Percentiles rank a stretch among this genome's conserved stretches.
Evolutionary conservation across 331 rosid species (phyloP).

Genomic region (Erythrophleum ivorense): DNA sequence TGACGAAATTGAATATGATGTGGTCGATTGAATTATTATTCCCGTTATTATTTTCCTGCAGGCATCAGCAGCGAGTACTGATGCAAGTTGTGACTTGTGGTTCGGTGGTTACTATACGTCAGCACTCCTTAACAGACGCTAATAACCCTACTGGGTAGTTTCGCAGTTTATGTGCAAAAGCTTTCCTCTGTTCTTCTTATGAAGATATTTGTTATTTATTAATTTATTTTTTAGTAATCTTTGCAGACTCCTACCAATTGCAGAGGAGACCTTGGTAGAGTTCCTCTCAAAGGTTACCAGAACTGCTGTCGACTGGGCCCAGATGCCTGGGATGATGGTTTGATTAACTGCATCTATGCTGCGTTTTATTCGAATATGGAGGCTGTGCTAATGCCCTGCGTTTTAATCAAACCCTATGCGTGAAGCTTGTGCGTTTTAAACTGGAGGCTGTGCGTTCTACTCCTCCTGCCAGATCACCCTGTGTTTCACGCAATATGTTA

Average conservation of each 20-base stretch:
- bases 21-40: constrained; percentile 6
- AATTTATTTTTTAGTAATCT: constrained; percentile 5
- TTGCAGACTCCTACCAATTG: constrained; percentile 93
- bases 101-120: constrained; percentile 86
- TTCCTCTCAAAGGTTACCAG: constrained; percentile 99
- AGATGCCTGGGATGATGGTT: constrained; percentile 99
- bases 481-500: too few species aligned
- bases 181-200: constrained; percentile 25
- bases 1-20: neutral
- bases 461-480: too few species aligned
- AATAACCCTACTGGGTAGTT: constrained; percentile 96
- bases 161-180: neutral
- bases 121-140: constrained; percentile 83
- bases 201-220: constrained; percentile 24
- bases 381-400: too few species aligned
- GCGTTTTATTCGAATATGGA: too few species aligned
- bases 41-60: constrained; percentile 38
- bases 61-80: constrained; percentile 81
- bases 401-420: too few species aligned
- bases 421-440: too few species aligned
- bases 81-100: constrained; percentile 94
- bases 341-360: too few species aligned
- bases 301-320: constrained; percentile 99
- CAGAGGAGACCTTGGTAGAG: constrained; percentile 98
- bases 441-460: too few species aligned